Evolutionary conservation across 345 rosid species (phyloP).

Genomic region (Camelina neglecta): DNA sequence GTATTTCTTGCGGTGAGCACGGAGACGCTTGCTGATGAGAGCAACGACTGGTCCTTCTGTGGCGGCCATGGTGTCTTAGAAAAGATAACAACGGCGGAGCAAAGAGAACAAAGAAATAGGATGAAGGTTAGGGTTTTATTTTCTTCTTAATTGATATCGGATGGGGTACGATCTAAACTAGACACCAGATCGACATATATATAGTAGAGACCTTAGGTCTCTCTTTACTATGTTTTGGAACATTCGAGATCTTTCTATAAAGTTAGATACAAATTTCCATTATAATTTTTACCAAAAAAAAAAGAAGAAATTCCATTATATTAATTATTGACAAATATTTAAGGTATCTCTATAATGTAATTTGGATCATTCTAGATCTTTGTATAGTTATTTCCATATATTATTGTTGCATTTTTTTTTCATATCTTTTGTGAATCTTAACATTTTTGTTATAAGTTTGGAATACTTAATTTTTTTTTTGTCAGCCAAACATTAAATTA

Average conservation of each 20-base stretch:
- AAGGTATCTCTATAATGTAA: no score
- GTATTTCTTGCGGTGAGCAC: slow-evolving; percentile 79
- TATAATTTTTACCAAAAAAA: no score
- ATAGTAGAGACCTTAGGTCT: background rate
- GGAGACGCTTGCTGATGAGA: slow-evolving; percentile 83
- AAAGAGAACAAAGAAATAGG: no score
- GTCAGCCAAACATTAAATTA: no score
- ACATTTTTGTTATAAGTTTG: background rate
- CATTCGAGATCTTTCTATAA: background rate
- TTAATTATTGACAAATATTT: background rate
- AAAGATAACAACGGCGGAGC: slow-evolving; percentile 3
- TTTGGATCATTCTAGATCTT: background rate
- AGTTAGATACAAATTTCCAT: no score
- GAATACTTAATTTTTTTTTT: no score
- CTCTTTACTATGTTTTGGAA: background rate
- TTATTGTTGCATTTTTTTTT: background rate
- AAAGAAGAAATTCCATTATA: background rate
- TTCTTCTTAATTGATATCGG: background rate
- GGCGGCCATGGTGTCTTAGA: slow-evolving; percentile 39
- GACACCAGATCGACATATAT: background rate
- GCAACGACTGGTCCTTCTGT: slow-evolving; percentile 73
- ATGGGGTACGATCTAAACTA: background rate
- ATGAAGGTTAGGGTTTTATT: background rate
- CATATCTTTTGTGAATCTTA: background rate
- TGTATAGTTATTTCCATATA: background rate